Percentiles rank a stretch among this genome's conserved stretches.
phyloP scores from a whole-genome alignment of 352 stramenopile genomes.

The Pythium guiyangense region DNA sequence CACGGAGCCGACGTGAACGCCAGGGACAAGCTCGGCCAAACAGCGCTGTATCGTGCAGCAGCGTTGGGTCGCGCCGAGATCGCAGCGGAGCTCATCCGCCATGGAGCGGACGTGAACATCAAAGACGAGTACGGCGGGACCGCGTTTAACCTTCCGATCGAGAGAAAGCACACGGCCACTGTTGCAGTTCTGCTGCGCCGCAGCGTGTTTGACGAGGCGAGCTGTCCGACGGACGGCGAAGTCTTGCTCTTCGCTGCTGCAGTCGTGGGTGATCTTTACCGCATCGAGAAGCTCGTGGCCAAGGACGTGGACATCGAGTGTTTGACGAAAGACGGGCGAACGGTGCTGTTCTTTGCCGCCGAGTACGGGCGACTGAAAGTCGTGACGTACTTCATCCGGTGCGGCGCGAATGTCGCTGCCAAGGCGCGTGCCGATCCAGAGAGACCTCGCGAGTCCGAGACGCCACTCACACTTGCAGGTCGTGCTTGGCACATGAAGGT shows the following conservation, averaged over 20 bases:
- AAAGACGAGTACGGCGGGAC: conserved; percentile 1
- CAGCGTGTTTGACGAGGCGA: background rate
- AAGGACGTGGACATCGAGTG: background rate
- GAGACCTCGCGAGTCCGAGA: background rate
- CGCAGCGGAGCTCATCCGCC: background rate
- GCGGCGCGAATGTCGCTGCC: background rate
- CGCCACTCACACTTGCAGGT: too few relatives aligned
- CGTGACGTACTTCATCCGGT: background rate
- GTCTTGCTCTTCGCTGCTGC: background rate
- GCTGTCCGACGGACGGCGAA: background rate
- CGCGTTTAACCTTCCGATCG: background rate
- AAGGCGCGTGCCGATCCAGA: background rate
- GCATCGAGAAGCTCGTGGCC: background rate
- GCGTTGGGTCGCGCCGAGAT: background rate
- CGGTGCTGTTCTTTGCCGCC: background rate
- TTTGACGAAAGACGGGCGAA: background rate
- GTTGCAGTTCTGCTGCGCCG: background rate
- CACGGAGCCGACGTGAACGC: background rate
- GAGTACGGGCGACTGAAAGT: background rate
- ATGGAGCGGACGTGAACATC: background rate
- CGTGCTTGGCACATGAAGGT: too few relatives aligned
- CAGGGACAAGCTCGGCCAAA: background rate
- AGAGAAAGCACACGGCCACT: background rate
- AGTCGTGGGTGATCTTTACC: background rate
- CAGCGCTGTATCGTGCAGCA: background rate